Evolutionary conservation across 1,284 basidiomycete genomes (phyloP), one percentile per base, ranked within the genome.

Genomic region (Takashimella koratensis): DNA sequence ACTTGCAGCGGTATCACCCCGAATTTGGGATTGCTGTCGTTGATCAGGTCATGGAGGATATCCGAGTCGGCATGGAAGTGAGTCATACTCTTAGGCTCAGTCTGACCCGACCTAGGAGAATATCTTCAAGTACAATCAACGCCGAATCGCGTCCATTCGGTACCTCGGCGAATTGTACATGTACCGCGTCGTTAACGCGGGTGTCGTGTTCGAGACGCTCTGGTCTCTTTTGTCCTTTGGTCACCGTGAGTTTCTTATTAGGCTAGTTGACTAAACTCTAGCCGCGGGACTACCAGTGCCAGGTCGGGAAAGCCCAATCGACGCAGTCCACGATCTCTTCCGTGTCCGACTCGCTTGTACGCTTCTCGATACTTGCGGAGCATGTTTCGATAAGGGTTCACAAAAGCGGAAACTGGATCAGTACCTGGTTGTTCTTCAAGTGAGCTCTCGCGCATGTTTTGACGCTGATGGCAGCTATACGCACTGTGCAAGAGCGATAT

Each of bases 101-200:
- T n/a, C n/a, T n/a, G n/a, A n/a, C n/a, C 12, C 2, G 11, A 11
- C 5, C 2, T 47, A 79, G 77, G 86, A 89, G 67, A 98, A 98
- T 72, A 80, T 90, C 36, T 98, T 98, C 79, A 94, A 86, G 75
- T 86, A 87, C 61, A 98, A 98, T 70, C 96, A 98, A 78, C 84
- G 90, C 59, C 81, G 96, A 50, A 81, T 98, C 43, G 87, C 96
- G 0, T 87, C 88, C 0, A 82, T 93, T 64, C 95, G 93, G 73
- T 98, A 94, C 73, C 82, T 98, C 2, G 96, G 95, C 45, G 96
- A 98, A 77, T 78, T 98, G 45, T 98, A 98, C 76, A 98, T 96
- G 74, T 98, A 96, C 71, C 84, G 95, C n/a, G 80, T 97, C 22
- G 79, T 98, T 65, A 88, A 87, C 63, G 92, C 90, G 5, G 80